Evolutionary conservation across 2,329 filamentous ascomycete species (phyloP), one percentile per base, ranked within the genome.

Genomic region (Cordyceps farinosa): DNA sequence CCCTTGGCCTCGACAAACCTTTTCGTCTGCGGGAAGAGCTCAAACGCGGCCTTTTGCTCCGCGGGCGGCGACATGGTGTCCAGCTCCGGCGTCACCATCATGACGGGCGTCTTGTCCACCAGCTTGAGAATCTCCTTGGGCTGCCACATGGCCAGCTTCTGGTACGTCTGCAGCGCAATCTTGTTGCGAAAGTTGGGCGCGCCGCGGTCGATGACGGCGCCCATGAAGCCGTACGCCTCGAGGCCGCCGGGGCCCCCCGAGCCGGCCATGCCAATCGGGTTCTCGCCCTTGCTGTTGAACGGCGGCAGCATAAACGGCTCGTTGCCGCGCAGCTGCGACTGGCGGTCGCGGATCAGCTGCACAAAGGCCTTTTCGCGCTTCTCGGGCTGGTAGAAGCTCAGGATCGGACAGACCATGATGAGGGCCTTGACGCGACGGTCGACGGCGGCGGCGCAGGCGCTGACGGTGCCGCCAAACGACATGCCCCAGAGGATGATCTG

Each of bases 11-110:
- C 54, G 0, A 56, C 29, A 15, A 56, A 56, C 29, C 3, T 45
- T 10, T 56, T 56, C 3, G 54, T 56, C 96, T 84, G 72, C 91
- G 84, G 65, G n/a, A 59, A 48, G 0, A 40, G 27, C n/a, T 63
- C 59, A 54, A 65, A 62, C 1, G 62, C 53, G 4, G 62, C 56
- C 50, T 64, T 55, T 44, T 66, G 65, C 47, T 63, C 56, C 47
- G 55, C 84, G 77, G 66, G 64, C 0, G 62, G 63, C 13, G 69
- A 73, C 7, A 74, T 71, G 10, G 56, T n/a, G 34, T 75, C 72
- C 2, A 70, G 27, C 58, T 73, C 70, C 0, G 70, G 69, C 1
- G 69, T 68, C 1, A 75, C 59, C 59, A 75, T 66, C 67, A 75
- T 60, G 9, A 68, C 66, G 0, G 71, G 71, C 1, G 65, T 66